Conservation (phyloP, 2,329 filamentous ascomycete species). For the Emericellopsis cladophorae region DNA sequence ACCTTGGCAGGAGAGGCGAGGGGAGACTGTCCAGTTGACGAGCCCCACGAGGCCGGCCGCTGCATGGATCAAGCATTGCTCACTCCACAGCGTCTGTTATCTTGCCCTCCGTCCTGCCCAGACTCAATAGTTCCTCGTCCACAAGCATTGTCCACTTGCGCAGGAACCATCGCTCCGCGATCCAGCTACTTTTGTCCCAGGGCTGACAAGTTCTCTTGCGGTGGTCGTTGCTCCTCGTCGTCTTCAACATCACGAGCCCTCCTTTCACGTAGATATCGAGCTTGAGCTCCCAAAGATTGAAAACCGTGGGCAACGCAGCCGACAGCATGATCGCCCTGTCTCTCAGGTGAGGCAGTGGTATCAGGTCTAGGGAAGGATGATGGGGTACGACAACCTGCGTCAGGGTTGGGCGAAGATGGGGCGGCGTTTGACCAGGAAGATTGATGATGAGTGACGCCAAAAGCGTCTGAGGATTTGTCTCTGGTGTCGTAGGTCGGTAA, state of each 20-base stretch:
- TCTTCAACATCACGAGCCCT: slow-evolving; percentile 5
- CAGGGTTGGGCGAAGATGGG: slow-evolving; percentile 10
- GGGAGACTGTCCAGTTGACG: too few species aligned
- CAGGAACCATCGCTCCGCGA: slow-evolving; percentile 14
- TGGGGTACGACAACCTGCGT: slow-evolving; percentile 13
- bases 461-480: slow-evolving; percentile 3
- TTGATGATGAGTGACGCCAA: neutral
- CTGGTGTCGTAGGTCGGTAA: slow-evolving; percentile 7
- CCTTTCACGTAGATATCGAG: slow-evolving; percentile 10
- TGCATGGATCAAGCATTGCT: too few species aligned
- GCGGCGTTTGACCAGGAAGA: neutral
- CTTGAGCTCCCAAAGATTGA: slow-evolving; percentile 12
- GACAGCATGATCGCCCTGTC: slow-evolving; percentile 13
- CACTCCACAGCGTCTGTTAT: too few species aligned
- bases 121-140: neutral
- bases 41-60: too few species aligned
- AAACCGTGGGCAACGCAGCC: slow-evolving; percentile 7
- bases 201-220: slow-evolving; percentile 7
- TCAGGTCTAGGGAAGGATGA: slow-evolving; percentile 11
- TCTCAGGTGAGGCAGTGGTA: slow-evolving; percentile 11
- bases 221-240: neutral
- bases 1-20: too few species aligned
- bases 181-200: slow-evolving; percentile 14
- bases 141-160: neutral
- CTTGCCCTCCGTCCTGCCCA: too few species aligned